Base-by-base conservation (phyloP, 805 yeast genomes). In the Candida pini region DNA sequence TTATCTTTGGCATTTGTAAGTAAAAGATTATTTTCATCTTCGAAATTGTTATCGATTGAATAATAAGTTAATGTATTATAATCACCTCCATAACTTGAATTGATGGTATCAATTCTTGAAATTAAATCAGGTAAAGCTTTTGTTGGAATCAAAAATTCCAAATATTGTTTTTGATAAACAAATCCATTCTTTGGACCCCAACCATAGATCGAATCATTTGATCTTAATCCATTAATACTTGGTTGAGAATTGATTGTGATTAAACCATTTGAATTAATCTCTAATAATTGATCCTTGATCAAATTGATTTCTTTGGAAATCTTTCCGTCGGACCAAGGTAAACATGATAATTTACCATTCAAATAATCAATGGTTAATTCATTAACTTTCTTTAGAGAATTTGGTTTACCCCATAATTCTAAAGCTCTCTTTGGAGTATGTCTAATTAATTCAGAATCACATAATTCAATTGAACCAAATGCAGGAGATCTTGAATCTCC, bases 401-500 rank as follows among this genome's bases (percentile, higher is more conserved):
- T 64, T 19, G 98, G 98, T 26, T 68, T 60, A 2, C 96, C 95
- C 98, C 98, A 92, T 40, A 90, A 63, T 51, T 84, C 87, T 21
- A 78, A 63, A 1, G 95, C 88, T 57, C 78, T 80, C 42, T 80
- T 78, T 4, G 86, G 79, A 3, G 89, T 76, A 58, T 87, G 95
- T 59, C 95, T 76, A 48, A 89, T 74, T 52, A 88, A 66, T 18
- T 81, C 78, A 23, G 87, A 75, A 15, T 90, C 92, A 47, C 79
- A 80, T 34, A 83, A 69, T 56, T 86, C 96, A 38, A 88, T 70
- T 45, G 85, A 94, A 51, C 95, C 96, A 62, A 83, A 89, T 2
- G 97, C 97, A 4, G 98, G 98, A 28, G 97, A 92, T 40, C 95
- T 71, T 3, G 97, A 85, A 58, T 92, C 97, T 51, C 98, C 98